Percentiles rank a stretch among this genome's conserved stretches.
These are phyloP conservation scores for Eutrema yunnanense DNA, from an alignment of 345 rosid species.

Conservation along the genomic window DNA sequence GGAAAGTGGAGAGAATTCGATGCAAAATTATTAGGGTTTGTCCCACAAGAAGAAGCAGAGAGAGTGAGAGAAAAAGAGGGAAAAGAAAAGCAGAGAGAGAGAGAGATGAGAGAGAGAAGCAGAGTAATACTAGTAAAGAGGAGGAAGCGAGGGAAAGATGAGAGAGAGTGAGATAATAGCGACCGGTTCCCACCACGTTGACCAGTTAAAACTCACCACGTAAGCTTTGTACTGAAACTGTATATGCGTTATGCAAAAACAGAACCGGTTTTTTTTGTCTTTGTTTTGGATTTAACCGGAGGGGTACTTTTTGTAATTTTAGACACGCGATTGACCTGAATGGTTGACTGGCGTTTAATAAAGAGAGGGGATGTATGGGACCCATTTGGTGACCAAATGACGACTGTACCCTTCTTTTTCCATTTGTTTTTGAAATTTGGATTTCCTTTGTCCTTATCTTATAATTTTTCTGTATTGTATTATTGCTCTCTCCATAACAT, in stretches of 20 bases:
- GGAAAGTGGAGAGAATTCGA: slow-evolving; percentile 11
- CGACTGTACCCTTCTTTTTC: slow-evolving; percentile 12
- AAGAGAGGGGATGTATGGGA: slow-evolving; percentile 1
- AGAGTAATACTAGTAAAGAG: slow-evolving; percentile 17
- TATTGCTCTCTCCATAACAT: not conserved
- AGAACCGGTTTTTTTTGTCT: slow-evolving; percentile 18
- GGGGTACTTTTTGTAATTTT: slow-evolving; percentile 18
- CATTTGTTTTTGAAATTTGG: slow-evolving; percentile 8
- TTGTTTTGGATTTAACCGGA: slow-evolving; percentile 1
- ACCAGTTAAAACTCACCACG: slow-evolving; percentile 44
- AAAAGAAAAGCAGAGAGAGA: not conserved
- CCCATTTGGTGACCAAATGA: not conserved
- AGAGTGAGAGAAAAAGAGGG: slow-evolving; percentile 5
- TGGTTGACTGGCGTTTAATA: slow-evolving; percentile 41
- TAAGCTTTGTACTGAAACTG: slow-evolving; percentile 9
- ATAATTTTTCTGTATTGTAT: not conserved
- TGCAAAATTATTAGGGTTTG: slow-evolving; percentile 36
- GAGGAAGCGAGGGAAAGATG: slow-evolving; percentile 24
- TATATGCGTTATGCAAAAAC: slow-evolving; percentile 27
- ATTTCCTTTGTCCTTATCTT: slow-evolving; percentile 15
- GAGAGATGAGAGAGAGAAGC: slow-evolving; percentile 26
- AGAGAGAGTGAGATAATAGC: slow-evolving; percentile 51
- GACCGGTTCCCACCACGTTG: slow-evolving; percentile 13
- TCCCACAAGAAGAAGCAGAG: slow-evolving; percentile 45
- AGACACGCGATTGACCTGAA: slow-evolving; percentile 39